Base-by-base conservation (phyloP, 371 early-diverging fungal genomes). In the Mortierella polycephala region DNA sequence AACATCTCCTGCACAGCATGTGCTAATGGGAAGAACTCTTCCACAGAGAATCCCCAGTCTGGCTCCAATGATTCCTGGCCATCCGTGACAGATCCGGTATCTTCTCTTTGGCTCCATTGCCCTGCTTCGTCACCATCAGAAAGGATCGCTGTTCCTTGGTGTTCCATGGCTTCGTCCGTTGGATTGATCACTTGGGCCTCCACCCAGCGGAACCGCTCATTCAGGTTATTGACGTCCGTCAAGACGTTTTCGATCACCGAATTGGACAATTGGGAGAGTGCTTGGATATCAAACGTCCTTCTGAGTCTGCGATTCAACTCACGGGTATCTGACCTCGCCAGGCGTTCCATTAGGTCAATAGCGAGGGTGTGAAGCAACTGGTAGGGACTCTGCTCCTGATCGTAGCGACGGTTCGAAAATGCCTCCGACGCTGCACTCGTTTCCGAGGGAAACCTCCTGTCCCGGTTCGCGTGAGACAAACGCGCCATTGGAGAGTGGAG, bases 181-280 rank as follows among this genome's bases (percentile, higher is more conserved):
- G 79, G 74, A 59, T 71, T 67, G 11, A 64, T 67, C 5, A 71
- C 66, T 14, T 75, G 71, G 7, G 74, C 84, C 37, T 87, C 85
- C 10, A 88, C 67, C 87, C 89, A 86, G 45, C 81, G 37, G 71
- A 91, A 92, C 5, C 87, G 81, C 14, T 82, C 67, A 5, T 80
- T 66, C 16, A 93, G 75, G 20, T 67, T 81, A 44, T 83, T 83
- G n/a, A 92, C 83, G 56, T 92, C 94, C 0, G 85, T 76, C 16
- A 85, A 57, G 39, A 92, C 86, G 54, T 88, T 92, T 45, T 91
- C 90, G 44, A 93, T 90, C 18, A 92, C 89, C 20, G 89, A 90
- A 62, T 93, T 91, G 62, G 90, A 90, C 85, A 93, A 86, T 39
- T 85, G 85, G n/a, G 89, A 88, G 23, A 93, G 83, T 44, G 91